phyloP scores from a whole-genome alignment of 495 filamentous ascomycete species.

The Penicillium longicatenatum region DNA sequence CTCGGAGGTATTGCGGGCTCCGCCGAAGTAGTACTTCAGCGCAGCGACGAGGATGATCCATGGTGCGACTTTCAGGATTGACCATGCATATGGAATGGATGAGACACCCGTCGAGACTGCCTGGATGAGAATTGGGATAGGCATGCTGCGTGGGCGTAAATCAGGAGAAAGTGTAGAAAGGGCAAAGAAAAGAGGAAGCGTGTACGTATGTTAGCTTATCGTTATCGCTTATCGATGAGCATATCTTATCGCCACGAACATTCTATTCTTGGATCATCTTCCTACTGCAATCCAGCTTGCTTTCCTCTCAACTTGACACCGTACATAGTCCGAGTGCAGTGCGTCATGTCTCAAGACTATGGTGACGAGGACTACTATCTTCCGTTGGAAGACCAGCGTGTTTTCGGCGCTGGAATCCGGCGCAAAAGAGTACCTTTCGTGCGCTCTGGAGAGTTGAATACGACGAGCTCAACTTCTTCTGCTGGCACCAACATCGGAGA shows the following conservation, averaged over 20 bases:
- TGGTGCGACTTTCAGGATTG: conserved; percentile 59
- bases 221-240: conserved; percentile 13
- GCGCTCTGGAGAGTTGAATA: conserved; percentile 58
- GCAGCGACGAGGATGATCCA: conserved; percentile 61
- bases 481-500: conserved; percentile 56
- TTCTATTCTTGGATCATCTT: conserved; percentile 7
- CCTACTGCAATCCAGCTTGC: background rate
- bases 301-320: background rate
- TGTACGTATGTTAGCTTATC: conserved; percentile 23
- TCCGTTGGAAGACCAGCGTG: conserved; percentile 69
- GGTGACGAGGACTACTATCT: conserved; percentile 64
- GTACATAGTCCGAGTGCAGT: conserved; percentile 5
- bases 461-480: conserved; percentile 34
- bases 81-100: conserved; percentile 65
- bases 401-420: conserved; percentile 79
- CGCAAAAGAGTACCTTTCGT: conserved; percentile 82
- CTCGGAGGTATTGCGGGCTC: conserved; percentile 74
- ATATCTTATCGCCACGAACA: conserved; percentile 20
- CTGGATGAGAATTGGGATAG: conserved; percentile 69
- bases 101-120: conserved; percentile 62
- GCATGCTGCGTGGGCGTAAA: conserved; percentile 57
- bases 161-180: conserved; percentile 13
- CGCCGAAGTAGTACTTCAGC: conserved; percentile 77
- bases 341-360: conserved; percentile 16
- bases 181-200: conserved; percentile 16